These are phyloP conservation scores for Rhizopogon parksii DNA, from an alignment of 1,284 basidiomycete genomes.

Conservation along the genomic window DNA sequence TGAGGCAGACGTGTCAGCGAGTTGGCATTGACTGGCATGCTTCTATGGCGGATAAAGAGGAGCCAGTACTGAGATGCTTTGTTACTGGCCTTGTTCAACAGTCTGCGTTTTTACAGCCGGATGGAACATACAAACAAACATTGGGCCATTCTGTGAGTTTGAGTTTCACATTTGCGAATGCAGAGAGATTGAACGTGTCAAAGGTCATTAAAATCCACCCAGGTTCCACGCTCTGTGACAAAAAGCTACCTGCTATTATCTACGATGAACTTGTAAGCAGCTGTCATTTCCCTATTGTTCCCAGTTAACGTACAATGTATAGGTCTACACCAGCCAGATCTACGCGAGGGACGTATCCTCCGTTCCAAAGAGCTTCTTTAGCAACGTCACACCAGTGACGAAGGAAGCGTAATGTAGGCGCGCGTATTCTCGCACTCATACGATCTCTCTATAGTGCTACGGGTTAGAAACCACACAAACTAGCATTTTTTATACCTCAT, in stretches of 20 bases:
- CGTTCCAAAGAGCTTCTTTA: constrained; percentile 48
- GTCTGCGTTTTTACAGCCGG: constrained; percentile 75
- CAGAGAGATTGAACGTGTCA: constrained; percentile 4
- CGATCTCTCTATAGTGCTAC: constrained; percentile 8
- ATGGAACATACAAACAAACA: constrained; percentile 79
- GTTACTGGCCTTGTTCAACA: constrained; percentile 75
- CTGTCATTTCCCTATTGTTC: neutral
- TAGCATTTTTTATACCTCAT: neutral
- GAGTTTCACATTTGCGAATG: constrained; percentile 25
- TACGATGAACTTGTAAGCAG: constrained; percentile 82
- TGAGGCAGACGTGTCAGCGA: constrained; percentile 60
- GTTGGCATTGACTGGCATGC: constrained; percentile 57
- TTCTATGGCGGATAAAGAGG: constrained; percentile 51
- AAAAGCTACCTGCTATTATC: constrained; percentile 77
- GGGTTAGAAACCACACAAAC: constrained; percentile 6
- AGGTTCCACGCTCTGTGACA: constrained; percentile 70
- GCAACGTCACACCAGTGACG: constrained; percentile 11
- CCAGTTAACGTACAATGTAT: constrained; percentile 6
- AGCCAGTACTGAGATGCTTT: constrained; percentile 59
- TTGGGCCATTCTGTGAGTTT: constrained; percentile 67
- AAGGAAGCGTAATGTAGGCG: constrained; percentile 7
- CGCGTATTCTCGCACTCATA: neutral
- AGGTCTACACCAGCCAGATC: constrained; percentile 80
- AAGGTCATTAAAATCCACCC: constrained; percentile 87
- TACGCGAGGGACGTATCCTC: constrained; percentile 85